Evolutionary conservation across 805 yeast genomes (phyloP).

Genomic region (Ogataea chonburiensis): DNA sequence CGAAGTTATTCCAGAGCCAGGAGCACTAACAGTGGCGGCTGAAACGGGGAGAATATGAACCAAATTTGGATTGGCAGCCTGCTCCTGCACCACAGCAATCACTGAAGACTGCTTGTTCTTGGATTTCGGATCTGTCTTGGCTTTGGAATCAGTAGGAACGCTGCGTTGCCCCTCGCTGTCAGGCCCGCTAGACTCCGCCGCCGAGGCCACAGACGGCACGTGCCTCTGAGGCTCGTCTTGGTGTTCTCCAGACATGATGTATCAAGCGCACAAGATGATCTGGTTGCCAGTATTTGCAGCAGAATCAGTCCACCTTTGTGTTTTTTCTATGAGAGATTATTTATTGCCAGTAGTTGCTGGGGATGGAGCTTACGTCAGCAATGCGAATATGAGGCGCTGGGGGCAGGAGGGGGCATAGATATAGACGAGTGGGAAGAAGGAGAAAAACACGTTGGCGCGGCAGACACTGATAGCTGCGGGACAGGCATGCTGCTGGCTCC

Average conservation of each 20-base stretch:
- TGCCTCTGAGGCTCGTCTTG: slow-evolving; percentile 1
- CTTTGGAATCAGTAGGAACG: slow-evolving; percentile 7
- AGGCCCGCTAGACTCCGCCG: slow-evolving; percentile 6
- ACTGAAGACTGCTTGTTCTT: slow-evolving; percentile 21
- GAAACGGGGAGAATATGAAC: slow-evolving; percentile 25
- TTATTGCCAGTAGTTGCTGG: no score
- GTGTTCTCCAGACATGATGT: slow-evolving; percentile 1
- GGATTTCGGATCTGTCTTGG: slow-evolving; percentile 13
- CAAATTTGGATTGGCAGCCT: slow-evolving; percentile 21
- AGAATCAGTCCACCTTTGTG: no score
- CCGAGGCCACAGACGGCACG: not conserved
- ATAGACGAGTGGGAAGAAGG: not conserved
- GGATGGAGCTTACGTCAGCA: slow-evolving; percentile 1
- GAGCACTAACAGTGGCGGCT: slow-evolving; percentile 1
- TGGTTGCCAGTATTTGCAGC: no score
- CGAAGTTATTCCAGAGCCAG: slow-evolving; percentile 1
- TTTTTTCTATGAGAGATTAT: no score
- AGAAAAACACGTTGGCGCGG: not conserved
- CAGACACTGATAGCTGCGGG: no score
- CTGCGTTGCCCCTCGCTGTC: slow-evolving; percentile 11
- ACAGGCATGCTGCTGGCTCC: no score
- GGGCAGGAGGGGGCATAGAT: not conserved
- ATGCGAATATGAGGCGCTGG: not conserved
- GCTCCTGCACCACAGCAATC: slow-evolving; percentile 32
- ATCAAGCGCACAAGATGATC: no score